Evolutionary conservation across 2,329 filamentous ascomycete genomes (phyloP), one percentile per base, ranked within the genome.

Genomic region (Colletotrichum somersetense): DNA sequence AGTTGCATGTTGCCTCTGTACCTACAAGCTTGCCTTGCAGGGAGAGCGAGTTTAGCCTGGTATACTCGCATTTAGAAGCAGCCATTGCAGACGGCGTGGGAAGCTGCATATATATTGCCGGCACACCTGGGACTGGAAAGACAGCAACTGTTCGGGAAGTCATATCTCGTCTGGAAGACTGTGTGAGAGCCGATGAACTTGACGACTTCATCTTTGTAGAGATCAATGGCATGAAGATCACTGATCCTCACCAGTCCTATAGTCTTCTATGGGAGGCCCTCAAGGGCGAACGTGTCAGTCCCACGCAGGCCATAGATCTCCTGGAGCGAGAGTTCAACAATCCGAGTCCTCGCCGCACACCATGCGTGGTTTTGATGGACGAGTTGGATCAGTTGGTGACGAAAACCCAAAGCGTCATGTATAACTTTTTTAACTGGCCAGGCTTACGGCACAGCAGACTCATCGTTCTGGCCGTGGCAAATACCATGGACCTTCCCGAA

Each of bases 401-500:
- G 16, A 96, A 96, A 79, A 98, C 97, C 78, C 97, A 99, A 81
- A 96, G 94, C n/a, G 96, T 99, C 83, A 99, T 99, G 96, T 99
- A 99, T 85, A 99, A 99, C 82, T 99, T 99, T 82, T 99, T 99
- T 88, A 99, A 99, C 79, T 99, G 96, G 96, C 96, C 96, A 5
- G 93, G 94, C 14, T 86, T 98, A 66, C 90, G 93, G 62, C 95
- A 99, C 81, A 97, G 94, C 66, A 91, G 95, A 61, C 87, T 99
- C 56, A 98, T 99, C 80, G 97, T 99, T 8, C 89, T 99, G 8
- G 97, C 97, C 14, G 96, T 99, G 23, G 97, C 96, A 64, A 99
- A 99, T 81, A 99, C 96, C 33, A 99, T 99, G 96, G 96, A 99
- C 83, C 84, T 99, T 70, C 96, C 96, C 0, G 96, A 99, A 82